A percentile compares a stretch with the other conserved stretches of the same genome.
Evolutionary conservation across 148 eudicot species (phyloP).

Genomic region (Chenopodium suecicum): DNA sequence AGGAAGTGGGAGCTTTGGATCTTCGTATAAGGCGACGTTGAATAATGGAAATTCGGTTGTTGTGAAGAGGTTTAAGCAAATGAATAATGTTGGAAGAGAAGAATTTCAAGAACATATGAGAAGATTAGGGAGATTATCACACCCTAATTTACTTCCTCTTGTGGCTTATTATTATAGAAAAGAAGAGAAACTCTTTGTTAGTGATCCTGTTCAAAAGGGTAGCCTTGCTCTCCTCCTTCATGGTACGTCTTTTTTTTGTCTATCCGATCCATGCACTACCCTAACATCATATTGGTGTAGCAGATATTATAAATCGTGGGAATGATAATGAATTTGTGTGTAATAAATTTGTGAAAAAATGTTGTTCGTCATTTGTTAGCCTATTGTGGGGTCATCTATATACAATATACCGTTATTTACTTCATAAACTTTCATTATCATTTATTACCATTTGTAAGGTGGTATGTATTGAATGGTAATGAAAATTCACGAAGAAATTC

Average conservation of each 20-base stretch:
- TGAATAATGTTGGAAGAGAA: conserved; percentile 76
- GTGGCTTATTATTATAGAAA: conserved; percentile 75
- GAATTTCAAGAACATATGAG: conserved; percentile 88
- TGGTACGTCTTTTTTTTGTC: conserved; percentile 36
- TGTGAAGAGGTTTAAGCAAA: conserved; percentile 78
- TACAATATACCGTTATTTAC: too few species aligned
- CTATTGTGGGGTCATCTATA: too few species aligned
- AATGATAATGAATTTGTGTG: too few species aligned
- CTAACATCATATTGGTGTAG: too few species aligned
- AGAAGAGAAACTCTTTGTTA: conserved; percentile 78
- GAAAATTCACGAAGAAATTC: too few species aligned
- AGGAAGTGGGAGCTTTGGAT: conserved; percentile 80
- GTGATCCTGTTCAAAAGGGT: conserved; percentile 46
- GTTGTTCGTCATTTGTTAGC: too few species aligned
- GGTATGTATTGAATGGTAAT: too few species aligned
- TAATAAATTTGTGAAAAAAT: too few species aligned
- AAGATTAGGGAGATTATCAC: conserved; percentile 61
- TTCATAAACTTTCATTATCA: too few species aligned
- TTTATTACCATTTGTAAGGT: too few species aligned
- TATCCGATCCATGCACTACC: too few species aligned
- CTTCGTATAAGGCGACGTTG: conserved; percentile 69
- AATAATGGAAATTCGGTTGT: conserved; percentile 47
- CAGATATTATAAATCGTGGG: too few species aligned
- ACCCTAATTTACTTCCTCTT: conserved; percentile 64
- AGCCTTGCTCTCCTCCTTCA: conserved; percentile 77